Evolutionary conservation across 1,284 basidiomycete species (phyloP).

Genomic region (Sphagnurus paluster): DNA sequence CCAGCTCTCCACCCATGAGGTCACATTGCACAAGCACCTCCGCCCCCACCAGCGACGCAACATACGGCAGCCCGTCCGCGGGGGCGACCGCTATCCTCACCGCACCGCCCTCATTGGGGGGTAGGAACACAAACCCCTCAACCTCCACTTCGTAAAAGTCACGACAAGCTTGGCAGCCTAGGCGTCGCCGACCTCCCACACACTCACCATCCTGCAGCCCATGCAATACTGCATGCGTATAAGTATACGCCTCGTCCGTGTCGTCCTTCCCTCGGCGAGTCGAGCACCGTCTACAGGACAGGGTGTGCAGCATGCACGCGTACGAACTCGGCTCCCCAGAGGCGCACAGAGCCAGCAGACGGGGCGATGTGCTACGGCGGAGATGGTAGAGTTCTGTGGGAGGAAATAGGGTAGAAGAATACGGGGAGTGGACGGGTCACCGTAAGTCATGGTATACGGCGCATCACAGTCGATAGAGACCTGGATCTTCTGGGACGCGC

Average conservation of each 20-base stretch:
- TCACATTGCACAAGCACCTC: slow-evolving; percentile 35
- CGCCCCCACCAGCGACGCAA: slow-evolving; percentile 29
- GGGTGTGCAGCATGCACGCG: slow-evolving; percentile 34
- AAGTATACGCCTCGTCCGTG: slow-evolving; percentile 45
- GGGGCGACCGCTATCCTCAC: slow-evolving; percentile 46
- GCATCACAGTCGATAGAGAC: too few relatives aligned
- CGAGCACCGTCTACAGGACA: slow-evolving; percentile 47
- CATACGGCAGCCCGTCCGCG: slow-evolving; percentile 49
- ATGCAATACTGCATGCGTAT: slow-evolving; percentile 49
- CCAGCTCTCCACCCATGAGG: slow-evolving; percentile 49
- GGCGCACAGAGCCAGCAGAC: slow-evolving; percentile 62
- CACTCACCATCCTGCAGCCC: slow-evolving; percentile 56
- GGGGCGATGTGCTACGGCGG: slow-evolving; percentile 23
- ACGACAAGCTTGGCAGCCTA: slow-evolving; percentile 32
- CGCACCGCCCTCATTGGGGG: slow-evolving; percentile 17
- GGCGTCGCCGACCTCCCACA: slow-evolving; percentile 44
- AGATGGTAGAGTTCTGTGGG: slow-evolving; percentile 13
- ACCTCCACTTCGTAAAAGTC: slow-evolving; percentile 52
- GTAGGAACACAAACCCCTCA: slow-evolving; percentile 50
- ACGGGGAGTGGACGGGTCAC: too few relatives aligned
- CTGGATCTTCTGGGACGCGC: too few relatives aligned
- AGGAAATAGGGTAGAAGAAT: slow-evolving; percentile 41
- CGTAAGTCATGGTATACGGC: too few relatives aligned
- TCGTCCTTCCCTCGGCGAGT: slow-evolving; percentile 39
- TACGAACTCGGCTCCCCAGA: slow-evolving; percentile 71